Evolutionary conservation across 768 basidiomycete genomes (phyloP).

Genomic region (Harrya chromipes): DNA sequence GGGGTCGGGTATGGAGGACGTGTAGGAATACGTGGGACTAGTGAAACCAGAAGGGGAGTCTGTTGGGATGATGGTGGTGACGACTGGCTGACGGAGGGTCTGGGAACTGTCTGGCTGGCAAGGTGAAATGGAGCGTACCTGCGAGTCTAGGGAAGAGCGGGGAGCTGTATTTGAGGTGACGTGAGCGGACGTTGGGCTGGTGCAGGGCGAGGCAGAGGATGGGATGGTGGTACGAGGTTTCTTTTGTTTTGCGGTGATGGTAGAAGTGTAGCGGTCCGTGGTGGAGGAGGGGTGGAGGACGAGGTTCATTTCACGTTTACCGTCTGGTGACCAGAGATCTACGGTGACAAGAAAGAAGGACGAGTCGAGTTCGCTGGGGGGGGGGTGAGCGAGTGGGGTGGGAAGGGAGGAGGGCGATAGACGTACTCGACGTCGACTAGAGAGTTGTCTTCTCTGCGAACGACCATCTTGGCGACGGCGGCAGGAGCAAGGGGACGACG

Average conservation of each 20-base stretch:
- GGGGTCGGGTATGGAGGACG: constrained; percentile 41
- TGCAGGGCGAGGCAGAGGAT: constrained; percentile 29
- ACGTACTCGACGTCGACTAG: constrained; percentile 76
- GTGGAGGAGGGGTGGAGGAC: constrained; percentile 82
- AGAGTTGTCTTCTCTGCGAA: constrained; percentile 62
- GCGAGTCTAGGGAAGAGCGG: constrained; percentile 38
- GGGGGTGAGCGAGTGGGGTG: constrained; percentile 2
- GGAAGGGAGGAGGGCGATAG: background rate
- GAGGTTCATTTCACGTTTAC: constrained; percentile 80
- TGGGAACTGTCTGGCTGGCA: background rate
- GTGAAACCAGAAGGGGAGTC: constrained; percentile 37
- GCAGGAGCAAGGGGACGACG: constrained; percentile 90
- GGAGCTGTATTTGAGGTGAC: constrained; percentile 48
- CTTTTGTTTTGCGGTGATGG: constrained; percentile 35
- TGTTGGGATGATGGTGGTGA: constrained; percentile 39
- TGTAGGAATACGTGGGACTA: constrained; percentile 43
- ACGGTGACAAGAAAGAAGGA: constrained; percentile 89
- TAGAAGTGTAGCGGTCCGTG: constrained; percentile 63
- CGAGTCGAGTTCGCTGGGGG: constrained; percentile 70
- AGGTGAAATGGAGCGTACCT: constrained; percentile 33
- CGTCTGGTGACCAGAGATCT: constrained; percentile 89
- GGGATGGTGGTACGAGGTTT: constrained; percentile 34
- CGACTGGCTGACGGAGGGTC: constrained; percentile 22
- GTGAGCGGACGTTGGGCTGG: constrained; percentile 47
- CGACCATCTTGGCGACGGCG: constrained; percentile 81